phyloP scores from a whole-genome alignment of 2,329 filamentous ascomycete species.

The Ceratocystis variospora region DNA sequence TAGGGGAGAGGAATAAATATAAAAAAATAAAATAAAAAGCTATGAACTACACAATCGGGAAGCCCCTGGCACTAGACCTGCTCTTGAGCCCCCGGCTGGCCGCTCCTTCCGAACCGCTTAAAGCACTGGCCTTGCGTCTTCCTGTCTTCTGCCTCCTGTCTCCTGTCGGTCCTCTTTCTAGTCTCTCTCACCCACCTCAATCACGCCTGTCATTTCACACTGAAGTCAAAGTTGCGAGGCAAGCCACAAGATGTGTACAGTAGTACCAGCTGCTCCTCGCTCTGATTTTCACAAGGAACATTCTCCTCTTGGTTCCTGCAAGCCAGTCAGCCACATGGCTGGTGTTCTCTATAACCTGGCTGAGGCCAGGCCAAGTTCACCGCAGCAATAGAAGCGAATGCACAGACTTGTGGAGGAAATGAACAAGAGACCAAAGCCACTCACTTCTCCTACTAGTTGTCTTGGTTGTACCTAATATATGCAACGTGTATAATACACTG shows the following conservation, averaged over 20 bases:
- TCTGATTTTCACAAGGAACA: not conserved
- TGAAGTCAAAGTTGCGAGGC: no score
- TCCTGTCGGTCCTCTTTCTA: not conserved
- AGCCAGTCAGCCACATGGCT: not conserved
- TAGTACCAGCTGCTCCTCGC: not conserved
- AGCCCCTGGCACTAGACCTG: conserved; percentile 7
- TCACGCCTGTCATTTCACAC: no score
- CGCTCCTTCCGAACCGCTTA: not conserved
- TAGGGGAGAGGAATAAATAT: no score
- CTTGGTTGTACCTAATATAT: not conserved
- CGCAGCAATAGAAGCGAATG: not conserved
- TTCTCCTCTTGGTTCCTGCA: not conserved
- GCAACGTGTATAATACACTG: not conserved
- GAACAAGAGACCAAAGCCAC: not conserved
- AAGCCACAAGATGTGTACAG: no score
- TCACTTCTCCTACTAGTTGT: not conserved
- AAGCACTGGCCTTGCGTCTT: not conserved
- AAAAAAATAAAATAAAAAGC: not conserved
- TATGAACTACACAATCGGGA: not conserved
- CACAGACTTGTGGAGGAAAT: not conserved
- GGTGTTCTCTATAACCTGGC: not conserved
- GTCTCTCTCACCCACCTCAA: not conserved
- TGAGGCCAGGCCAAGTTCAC: not conserved
- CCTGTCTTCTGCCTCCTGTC: not conserved
- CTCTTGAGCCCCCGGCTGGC: not conserved